A percentile compares a stretch with the other conserved stretches of the same genome.
These are phyloP conservation scores for Emericellopsis cladophorae DNA, from an alignment of 2,329 filamentous ascomycete genomes.

Conservation along the genomic window DNA sequence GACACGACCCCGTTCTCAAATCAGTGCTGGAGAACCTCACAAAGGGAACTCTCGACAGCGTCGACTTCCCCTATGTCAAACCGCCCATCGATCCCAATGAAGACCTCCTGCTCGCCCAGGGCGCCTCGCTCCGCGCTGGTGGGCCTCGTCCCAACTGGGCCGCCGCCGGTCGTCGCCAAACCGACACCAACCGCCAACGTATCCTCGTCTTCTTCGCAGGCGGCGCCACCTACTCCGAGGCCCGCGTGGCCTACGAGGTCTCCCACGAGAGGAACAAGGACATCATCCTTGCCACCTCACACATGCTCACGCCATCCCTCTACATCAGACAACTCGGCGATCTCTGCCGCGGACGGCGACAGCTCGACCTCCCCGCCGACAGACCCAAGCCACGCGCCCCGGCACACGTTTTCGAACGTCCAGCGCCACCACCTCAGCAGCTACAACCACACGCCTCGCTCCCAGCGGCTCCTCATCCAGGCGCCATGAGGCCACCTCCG, in stretches of 20 bases:
- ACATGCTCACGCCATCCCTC: constrained; percentile 79
- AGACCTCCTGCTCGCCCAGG: constrained; percentile 40
- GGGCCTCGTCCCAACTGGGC: constrained; percentile 82
- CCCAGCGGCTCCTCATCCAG: constrained; percentile 7
- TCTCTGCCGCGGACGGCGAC: constrained; percentile 60
- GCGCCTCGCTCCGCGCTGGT: constrained; percentile 74
- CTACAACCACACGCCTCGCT: constrained; percentile 9
- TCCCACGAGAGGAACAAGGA: constrained; percentile 62
- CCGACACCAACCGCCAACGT: constrained; percentile 68
- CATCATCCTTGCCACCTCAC: constrained; percentile 77
- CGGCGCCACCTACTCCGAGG: constrained; percentile 86
- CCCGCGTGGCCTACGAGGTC: constrained; percentile 79
- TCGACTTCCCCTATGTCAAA: constrained; percentile 59
- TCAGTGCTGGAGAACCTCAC: constrained; percentile 67
- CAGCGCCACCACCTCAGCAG: constrained; percentile 35
- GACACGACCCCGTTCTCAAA: constrained; percentile 74
- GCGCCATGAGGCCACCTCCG: constrained; percentile 4
- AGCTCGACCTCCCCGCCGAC: constrained; percentile 71
- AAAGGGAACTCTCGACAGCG: constrained; percentile 53
- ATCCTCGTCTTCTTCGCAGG: constrained; percentile 92
- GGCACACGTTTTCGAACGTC: constrained; percentile 71
- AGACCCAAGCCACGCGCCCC: constrained; percentile 71
- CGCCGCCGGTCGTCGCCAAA: constrained; percentile 57
- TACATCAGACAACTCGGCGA: constrained; percentile 78
- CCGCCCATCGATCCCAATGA: constrained; percentile 53